phyloP scores from a whole-genome alignment of 2,329 filamentous ascomycete genomes.

The Macrophomina pseudophaseolina region DNA sequence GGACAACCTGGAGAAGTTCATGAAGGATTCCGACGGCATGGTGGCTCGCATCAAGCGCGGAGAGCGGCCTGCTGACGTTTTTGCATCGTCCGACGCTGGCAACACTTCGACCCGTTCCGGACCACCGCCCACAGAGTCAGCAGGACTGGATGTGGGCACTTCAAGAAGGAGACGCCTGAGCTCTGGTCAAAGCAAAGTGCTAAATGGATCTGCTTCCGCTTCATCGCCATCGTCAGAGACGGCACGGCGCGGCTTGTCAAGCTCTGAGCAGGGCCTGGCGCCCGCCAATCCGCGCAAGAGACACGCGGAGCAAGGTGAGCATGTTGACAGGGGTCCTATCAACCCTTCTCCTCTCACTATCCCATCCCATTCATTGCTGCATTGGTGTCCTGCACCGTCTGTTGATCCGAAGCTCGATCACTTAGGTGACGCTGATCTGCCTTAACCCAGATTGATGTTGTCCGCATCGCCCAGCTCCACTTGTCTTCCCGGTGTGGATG shows the following conservation, averaged over 20 bases:
- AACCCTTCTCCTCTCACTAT: slow-evolving; percentile 7
- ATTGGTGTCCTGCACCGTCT: slow-evolving; percentile 22
- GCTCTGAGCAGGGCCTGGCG: slow-evolving; percentile 8
- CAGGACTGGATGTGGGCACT: not conserved
- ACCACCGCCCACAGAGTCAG: not conserved
- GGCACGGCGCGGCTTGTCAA: slow-evolving; percentile 17
- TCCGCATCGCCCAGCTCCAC: slow-evolving; percentile 19
- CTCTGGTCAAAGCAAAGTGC: slow-evolving; percentile 11
- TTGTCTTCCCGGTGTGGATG: slow-evolving; percentile 1
- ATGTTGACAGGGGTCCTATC: slow-evolving; percentile 17
- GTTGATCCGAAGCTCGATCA: slow-evolving; percentile 16
- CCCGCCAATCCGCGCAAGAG: slow-evolving; percentile 22
- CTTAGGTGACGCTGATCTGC: slow-evolving; percentile 21
- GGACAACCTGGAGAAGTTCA: slow-evolving; percentile 24
- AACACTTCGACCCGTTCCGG: slow-evolving; percentile 1
- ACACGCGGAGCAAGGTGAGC: slow-evolving; percentile 18
- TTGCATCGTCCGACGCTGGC: slow-evolving; percentile 2
- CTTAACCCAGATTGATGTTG: slow-evolving; percentile 15
- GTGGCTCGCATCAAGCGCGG: slow-evolving; percentile 23
- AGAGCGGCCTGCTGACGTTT: slow-evolving; percentile 25
- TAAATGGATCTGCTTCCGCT: slow-evolving; percentile 8
- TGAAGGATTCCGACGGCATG: slow-evolving; percentile 20
- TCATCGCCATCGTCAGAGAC: slow-evolving; percentile 6
- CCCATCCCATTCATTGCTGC: slow-evolving; percentile 14
- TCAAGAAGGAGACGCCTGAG: slow-evolving; percentile 22